phyloP scores from a whole-genome alignment of 768 basidiomycete genomes.

The Tulasnella sp. region DNA sequence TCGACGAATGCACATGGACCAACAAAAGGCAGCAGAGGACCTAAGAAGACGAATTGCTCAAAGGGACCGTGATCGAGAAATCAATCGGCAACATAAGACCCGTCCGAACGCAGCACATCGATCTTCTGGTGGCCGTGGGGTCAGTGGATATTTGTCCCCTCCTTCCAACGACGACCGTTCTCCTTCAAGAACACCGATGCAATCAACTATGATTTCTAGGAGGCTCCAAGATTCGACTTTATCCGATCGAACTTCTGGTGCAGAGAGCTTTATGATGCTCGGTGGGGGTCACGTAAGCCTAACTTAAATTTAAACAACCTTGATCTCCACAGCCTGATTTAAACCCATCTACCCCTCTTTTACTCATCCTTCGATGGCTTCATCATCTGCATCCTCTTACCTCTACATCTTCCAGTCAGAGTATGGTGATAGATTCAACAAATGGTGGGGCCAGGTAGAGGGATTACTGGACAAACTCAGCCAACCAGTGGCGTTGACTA shows the following conservation, averaged over 20 bases:
- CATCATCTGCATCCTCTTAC: conserved; percentile 9
- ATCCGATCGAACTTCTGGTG: conserved; percentile 48
- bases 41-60: conserved; percentile 58
- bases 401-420: conserved; percentile 40
- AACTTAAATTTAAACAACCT: neutral
- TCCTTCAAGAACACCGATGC: conserved; percentile 4
- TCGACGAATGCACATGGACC: conserved; percentile 61
- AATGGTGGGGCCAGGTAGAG: conserved; percentile 82
- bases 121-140: conserved; percentile 11
- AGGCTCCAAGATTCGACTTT: conserved; percentile 16
- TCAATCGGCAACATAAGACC: conserved; percentile 23
- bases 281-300: conserved; percentile 51
- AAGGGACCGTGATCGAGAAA: conserved; percentile 56
- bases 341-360: too few relatives aligned
- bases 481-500: conserved; percentile 70
- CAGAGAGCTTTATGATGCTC: conserved; percentile 79
- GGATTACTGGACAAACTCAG: conserved; percentile 78
- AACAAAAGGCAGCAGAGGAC: conserved; percentile 55
- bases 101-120: conserved; percentile 15
- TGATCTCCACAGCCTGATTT: too few relatives aligned
- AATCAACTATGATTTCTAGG: conserved; percentile 1
- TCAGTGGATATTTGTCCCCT: conserved; percentile 8
- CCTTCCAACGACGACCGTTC: conserved; percentile 12
- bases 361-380: conserved; percentile 5
- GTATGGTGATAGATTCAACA: conserved; percentile 74